Conservation (phyloP, 2,329 filamentous ascomycete species). For the Dactylellina sp. region DNA sequence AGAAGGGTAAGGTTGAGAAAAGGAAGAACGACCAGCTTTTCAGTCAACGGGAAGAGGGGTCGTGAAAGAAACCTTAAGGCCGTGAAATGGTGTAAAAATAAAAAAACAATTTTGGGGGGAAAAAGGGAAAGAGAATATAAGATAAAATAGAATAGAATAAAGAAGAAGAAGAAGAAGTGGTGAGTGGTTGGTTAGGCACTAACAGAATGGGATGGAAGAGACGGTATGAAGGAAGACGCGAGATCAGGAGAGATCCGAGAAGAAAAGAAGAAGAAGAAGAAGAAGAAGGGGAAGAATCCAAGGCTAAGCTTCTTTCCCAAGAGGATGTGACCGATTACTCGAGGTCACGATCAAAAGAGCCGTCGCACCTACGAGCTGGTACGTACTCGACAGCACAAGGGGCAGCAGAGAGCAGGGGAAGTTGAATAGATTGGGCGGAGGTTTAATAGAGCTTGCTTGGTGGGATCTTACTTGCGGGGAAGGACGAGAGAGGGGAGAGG, state of each 20-base stretch:
- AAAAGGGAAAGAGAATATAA: conserved; percentile 18
- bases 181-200: no score
- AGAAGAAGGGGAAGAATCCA: no score
- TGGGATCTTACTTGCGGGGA: not conserved
- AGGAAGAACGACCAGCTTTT: conserved; percentile 33
- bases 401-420: not conserved
- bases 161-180: conserved; percentile 2
- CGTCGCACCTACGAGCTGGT: not conserved
- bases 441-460: conserved; percentile 8
- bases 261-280: not conserved
- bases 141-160: not conserved
- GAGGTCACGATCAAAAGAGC: no score
- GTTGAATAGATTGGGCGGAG: not conserved
- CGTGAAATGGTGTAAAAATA: conserved; percentile 23
- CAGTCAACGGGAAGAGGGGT: conserved; percentile 1
- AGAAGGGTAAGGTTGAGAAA: conserved; percentile 6
- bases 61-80: conserved; percentile 13
- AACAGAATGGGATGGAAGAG: not conserved
- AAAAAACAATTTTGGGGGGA: conserved; percentile 35
- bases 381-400: not conserved
- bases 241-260: not conserved
- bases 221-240: conserved; percentile 7
- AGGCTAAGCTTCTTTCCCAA: not conserved
- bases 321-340: not conserved
- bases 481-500: not conserved